phyloP scores from a whole-genome alignment of 2,329 filamentous ascomycete genomes.

The Colletotrichum filicis region DNA sequence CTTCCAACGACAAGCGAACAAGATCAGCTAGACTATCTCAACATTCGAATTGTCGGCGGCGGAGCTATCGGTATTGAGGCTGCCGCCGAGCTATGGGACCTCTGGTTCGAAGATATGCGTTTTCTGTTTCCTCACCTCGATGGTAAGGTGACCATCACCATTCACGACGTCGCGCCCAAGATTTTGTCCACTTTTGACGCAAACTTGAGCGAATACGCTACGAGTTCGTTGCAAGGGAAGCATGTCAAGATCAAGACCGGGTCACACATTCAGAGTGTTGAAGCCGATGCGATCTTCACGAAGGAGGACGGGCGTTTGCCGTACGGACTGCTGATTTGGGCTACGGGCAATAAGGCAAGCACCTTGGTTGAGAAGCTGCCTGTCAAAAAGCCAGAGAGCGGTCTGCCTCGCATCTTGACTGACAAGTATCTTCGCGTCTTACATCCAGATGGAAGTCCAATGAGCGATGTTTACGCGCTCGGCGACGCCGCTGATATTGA shows the following conservation, averaged over 20 bases:
- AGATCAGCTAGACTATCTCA: constrained; percentile 84
- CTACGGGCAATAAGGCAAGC: constrained; percentile 78
- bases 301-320: constrained; percentile 88
- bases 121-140: constrained; percentile 97
- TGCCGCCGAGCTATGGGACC: constrained; percentile 96
- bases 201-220: constrained; percentile 94
- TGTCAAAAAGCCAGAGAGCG: constrained; percentile 15
- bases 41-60: constrained; percentile 96
- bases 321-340: constrained; percentile 97
- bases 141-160: constrained; percentile 94
- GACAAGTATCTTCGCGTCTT: constrained; percentile 23
- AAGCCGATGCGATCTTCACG: constrained; percentile 92
- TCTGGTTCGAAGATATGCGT: constrained; percentile 97
- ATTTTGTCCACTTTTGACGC: constrained; percentile 98
- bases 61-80: constrained; percentile 98
- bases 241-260: constrained; percentile 2
- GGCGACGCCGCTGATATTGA: constrained; percentile 25
- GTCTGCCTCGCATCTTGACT: constrained; percentile 15
- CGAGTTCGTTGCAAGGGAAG: constrained; percentile 20
- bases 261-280: constrained; percentile 13
- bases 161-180: constrained; percentile 96
- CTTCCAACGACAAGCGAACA: constrained; percentile 98
- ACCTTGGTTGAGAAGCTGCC: constrained; percentile 12
- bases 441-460: constrained; percentile 14
- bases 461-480: constrained; percentile 19